A percentile compares a stretch with the other conserved stretches of the same genome.
Conservation (phyloP, 495 filamentous ascomycete species). For the Cladorrhinum samala region DNA sequence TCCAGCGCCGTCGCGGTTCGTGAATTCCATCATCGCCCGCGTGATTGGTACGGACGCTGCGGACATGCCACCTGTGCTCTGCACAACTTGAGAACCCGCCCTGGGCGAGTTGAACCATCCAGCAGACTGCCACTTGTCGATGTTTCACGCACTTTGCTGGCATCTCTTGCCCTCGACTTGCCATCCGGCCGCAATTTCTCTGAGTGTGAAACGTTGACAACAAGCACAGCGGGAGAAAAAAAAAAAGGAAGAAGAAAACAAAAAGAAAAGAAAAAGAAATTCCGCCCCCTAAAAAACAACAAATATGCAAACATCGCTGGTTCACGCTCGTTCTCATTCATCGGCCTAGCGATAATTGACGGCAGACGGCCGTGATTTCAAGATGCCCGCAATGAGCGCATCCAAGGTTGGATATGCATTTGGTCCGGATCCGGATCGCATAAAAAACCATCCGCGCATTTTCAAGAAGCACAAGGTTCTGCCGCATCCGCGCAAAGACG, state of each 20-base stretch:
- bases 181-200: slow-evolving; percentile 20
- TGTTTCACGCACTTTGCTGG: slow-evolving; percentile 26
- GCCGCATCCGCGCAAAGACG: slow-evolving; percentile 42
- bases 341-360: slow-evolving; percentile 12
- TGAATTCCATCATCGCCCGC: too few relatives aligned
- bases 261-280: too few relatives aligned
- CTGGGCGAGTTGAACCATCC: not conserved
- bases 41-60: not conserved
- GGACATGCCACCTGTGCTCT: slow-evolving; percentile 15
- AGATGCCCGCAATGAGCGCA: slow-evolving; percentile 18
- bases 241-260: too few relatives aligned
- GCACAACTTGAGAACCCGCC: slow-evolving; percentile 3
- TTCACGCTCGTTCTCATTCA: not conserved
- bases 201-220: slow-evolving; percentile 11
- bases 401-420: slow-evolving; percentile 19
- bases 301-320: slow-evolving; percentile 19
- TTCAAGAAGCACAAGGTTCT: slow-evolving; percentile 52
- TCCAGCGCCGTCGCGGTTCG: too few relatives aligned
- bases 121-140: slow-evolving; percentile 24
- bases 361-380: slow-evolving; percentile 14
- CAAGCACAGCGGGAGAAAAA: slow-evolving; percentile 3
- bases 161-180: slow-evolving; percentile 10
- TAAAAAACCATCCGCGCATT: slow-evolving; percentile 27
- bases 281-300: too few relatives aligned
- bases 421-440: slow-evolving; percentile 10